phyloP scores from a whole-genome alignment of 2,329 filamentous ascomycete species.

The Byssoonygena ceratinophila region DNA sequence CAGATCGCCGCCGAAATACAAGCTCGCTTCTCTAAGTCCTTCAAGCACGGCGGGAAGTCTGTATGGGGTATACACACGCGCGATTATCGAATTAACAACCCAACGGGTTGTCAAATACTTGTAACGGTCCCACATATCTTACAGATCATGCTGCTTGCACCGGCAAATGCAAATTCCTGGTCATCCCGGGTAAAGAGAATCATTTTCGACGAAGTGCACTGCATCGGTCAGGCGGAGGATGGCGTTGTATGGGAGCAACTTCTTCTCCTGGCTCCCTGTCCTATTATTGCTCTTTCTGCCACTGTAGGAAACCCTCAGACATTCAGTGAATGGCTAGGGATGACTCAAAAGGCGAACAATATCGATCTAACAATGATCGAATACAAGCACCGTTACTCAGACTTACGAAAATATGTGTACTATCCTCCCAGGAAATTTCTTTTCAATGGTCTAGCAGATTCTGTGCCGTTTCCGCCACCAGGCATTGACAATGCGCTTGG shows the following conservation, averaged over 20 bases:
- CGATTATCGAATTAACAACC: slow-evolving; percentile 64
- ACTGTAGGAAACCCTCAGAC: slow-evolving; percentile 66
- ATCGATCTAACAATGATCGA: slow-evolving; percentile 57
- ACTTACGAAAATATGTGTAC: slow-evolving; percentile 66
- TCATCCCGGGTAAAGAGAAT: slow-evolving; percentile 59
- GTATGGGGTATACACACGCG: slow-evolving; percentile 72
- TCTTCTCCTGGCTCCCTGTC: slow-evolving; percentile 61
- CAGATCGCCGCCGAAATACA: slow-evolving; percentile 73
- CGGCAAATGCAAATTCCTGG: slow-evolving; percentile 57
- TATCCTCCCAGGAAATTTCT: slow-evolving; percentile 38
- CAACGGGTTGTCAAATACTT: slow-evolving; percentile 60
- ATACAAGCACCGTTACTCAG: slow-evolving; percentile 61
- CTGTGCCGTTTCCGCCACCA: slow-evolving; percentile 30
- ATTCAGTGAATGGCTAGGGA: slow-evolving; percentile 58
- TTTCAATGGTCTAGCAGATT: slow-evolving; percentile 45
- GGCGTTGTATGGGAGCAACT: slow-evolving; percentile 71
- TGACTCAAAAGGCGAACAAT: slow-evolving; percentile 53
- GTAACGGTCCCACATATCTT: slow-evolving; percentile 70
- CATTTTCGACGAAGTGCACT: slow-evolving; percentile 76
- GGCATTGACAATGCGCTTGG: slow-evolving; percentile 41
- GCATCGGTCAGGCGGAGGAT: slow-evolving; percentile 65
- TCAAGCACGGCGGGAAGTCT: slow-evolving; percentile 48
- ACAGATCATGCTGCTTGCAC: slow-evolving; percentile 63
- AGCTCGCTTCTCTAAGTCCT: slow-evolving; percentile 57
- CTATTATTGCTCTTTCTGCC: slow-evolving; percentile 67